phyloP scores from a whole-genome alignment of 2,329 filamentous ascomycete genomes.

The Cordyceps tenuipes region DNA sequence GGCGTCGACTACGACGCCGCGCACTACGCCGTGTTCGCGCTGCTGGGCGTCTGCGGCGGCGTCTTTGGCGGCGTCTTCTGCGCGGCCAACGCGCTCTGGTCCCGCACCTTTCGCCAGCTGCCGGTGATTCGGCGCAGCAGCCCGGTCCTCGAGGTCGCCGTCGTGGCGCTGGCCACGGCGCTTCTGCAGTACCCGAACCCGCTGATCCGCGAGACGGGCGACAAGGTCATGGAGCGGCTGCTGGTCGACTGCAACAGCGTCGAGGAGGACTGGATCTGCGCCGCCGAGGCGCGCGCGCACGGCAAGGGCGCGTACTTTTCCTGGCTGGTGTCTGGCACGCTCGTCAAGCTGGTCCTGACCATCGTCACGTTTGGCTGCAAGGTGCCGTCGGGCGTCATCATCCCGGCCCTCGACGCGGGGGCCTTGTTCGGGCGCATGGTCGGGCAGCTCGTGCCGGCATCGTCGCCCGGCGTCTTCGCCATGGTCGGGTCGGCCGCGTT shows the following conservation, averaged over 20 bases:
- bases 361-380: conserved; percentile 88
- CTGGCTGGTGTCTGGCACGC: conserved; percentile 70
- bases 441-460: conserved; percentile 71
- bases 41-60: conserved; percentile 81
- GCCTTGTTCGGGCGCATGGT: conserved; percentile 83
- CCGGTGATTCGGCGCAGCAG: conserved; percentile 48
- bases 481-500: conserved; percentile 92
- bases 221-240: conserved; percentile 82
- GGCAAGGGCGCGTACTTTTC: conserved; percentile 65
- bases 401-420: conserved; percentile 93
- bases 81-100: conserved; percentile 86
- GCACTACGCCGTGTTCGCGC: conserved; percentile 77
- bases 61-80: conserved; percentile 93
- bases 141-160: conserved; percentile 70
- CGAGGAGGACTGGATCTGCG: conserved; percentile 83
- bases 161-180: conserved; percentile 72
- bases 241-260: conserved; percentile 84
- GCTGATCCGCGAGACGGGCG: conserved; percentile 88
- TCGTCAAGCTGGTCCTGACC: conserved; percentile 77
- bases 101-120: conserved; percentile 57
- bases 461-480: conserved; percentile 85
- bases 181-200: conserved; percentile 91
- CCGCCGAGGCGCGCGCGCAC: conserved; percentile 71
- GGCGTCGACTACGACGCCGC: conserved; percentile 89
- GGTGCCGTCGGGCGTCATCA: conserved; percentile 88